Evolutionary conservation across 176 grass and related monocot genomes (phyloP).

Genomic region (Zea luxurians): DNA sequence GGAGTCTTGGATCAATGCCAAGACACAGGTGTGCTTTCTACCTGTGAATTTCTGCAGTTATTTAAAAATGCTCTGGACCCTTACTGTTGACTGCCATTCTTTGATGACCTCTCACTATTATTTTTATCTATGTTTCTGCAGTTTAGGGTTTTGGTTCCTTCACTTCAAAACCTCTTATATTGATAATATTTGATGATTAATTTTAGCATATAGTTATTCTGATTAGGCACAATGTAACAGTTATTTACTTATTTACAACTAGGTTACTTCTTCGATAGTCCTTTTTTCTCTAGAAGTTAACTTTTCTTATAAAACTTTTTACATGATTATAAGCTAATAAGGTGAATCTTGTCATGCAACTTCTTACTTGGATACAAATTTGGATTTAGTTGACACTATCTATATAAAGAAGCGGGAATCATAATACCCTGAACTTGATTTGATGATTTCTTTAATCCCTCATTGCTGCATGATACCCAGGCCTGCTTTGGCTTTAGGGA

Average conservation of each 20-base stretch:
- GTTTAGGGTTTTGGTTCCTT: conserved; percentile 13
- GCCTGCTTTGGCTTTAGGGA: neutral
- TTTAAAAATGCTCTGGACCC: neutral
- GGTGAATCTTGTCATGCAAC: neutral
- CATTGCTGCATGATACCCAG: neutral
- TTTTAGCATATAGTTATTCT: neutral
- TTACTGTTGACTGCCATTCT: neutral
- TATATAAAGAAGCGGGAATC: neutral
- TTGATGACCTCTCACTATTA: neutral
- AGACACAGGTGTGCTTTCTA: conserved; percentile 75
- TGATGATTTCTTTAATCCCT: neutral
- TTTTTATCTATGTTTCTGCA: conserved; percentile 15
- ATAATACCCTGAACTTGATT: neutral
- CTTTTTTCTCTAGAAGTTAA: neutral
- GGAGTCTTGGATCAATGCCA: conserved; percentile 94
- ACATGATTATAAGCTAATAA: neutral
- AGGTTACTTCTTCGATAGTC: neutral
- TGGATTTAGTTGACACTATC: neutral
- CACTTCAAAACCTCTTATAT: neutral
- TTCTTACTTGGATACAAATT: conserved; percentile 1
- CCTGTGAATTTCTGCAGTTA: conserved; percentile 3
- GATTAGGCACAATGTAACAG: neutral
- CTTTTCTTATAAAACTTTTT: neutral
- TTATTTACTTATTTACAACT: neutral
- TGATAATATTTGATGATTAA: conserved; percentile 4